Evolutionary conservation across 371 early-diverging fungal genomes (phyloP).

Genomic region (Catenaria anguillulae): DNA sequence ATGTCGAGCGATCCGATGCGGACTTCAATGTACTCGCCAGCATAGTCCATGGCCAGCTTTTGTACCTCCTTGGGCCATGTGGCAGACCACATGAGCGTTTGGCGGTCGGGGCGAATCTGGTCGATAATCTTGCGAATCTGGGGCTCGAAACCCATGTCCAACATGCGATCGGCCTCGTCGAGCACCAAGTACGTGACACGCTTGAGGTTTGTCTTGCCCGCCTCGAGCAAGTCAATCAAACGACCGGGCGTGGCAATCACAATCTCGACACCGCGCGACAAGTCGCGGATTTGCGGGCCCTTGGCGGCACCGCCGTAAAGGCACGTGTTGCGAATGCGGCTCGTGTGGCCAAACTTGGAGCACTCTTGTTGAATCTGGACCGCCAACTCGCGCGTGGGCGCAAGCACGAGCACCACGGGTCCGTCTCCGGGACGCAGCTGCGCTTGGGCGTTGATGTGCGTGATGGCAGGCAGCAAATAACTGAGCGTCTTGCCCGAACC

Average conservation of each 20-base stretch:
- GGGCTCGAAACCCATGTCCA: conserved; percentile 99
- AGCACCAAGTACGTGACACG: conserved; percentile 96
- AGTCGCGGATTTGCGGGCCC: conserved; percentile 86
- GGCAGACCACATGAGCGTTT: conserved; percentile 99
- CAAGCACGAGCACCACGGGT: conserved; percentile 84
- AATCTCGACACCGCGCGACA: conserved; percentile 85
- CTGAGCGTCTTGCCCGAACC: conserved; percentile 98
- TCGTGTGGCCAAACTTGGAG: conserved; percentile 71
- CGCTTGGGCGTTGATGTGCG: conserved; percentile 97
- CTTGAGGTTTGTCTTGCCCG: conserved; percentile 73
- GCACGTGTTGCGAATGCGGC: conserved; percentile 84
- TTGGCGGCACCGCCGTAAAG: conserved; percentile 93
- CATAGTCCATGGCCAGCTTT: conserved; percentile 79
- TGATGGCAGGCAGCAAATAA: conserved; percentile 92
- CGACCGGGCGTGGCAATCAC: conserved; percentile 99
- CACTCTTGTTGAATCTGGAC: conserved; percentile 90
- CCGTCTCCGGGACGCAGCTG: conserved; percentile 90
- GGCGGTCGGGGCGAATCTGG: conserved; percentile 95
- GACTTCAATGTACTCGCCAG: conserved; percentile 95
- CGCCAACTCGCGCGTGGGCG: conserved; percentile 89
- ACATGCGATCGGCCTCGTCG: conserved; percentile 98
- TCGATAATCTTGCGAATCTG: conserved; percentile 98
- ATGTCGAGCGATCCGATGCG: conserved; percentile 75
- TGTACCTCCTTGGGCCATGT: conserved; percentile 99
- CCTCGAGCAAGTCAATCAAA: conserved; percentile 92